Conservation (phyloP, 495 filamentous ascomycete species). For the Penicillium samsonianum region DNA sequence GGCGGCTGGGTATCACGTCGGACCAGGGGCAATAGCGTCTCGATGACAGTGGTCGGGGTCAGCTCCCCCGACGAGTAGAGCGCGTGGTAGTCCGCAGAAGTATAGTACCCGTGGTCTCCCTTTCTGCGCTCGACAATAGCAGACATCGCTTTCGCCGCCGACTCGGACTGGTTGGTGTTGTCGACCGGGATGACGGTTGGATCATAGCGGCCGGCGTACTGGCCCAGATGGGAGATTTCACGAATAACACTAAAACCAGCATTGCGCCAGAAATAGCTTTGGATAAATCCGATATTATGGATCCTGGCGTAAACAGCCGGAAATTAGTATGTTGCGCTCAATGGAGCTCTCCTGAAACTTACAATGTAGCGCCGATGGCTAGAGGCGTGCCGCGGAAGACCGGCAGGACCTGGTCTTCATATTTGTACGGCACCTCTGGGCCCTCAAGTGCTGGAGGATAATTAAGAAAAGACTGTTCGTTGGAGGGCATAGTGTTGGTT, state of each 20-base stretch:
- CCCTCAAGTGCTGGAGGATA: conserved; percentile 50
- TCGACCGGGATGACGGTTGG: conserved; percentile 78
- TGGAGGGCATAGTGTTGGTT: conserved; percentile 26
- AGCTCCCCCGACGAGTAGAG: conserved; percentile 66
- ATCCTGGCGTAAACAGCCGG: conserved; percentile 43
- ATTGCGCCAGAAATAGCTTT: conserved; percentile 69
- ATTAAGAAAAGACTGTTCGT: conserved; percentile 33
- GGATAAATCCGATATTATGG: conserved; percentile 53
- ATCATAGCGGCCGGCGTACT: conserved; percentile 67
- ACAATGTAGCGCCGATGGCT: conserved; percentile 53
- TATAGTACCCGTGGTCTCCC: conserved; percentile 57
- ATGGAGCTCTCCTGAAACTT: conserved; percentile 22
- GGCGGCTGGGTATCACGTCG: conserved; percentile 53
- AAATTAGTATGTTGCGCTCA: conserved; percentile 1
- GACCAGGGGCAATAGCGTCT: conserved; percentile 70
- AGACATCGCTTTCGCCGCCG: conserved; percentile 21
- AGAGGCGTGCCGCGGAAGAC: conserved; percentile 55
- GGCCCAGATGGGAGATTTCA: conserved; percentile 55
- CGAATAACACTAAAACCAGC: conserved; percentile 69
- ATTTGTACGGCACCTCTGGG: conserved; percentile 47
- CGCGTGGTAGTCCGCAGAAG: conserved; percentile 73
- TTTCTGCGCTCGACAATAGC: conserved; percentile 32
- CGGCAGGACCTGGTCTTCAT: conserved; percentile 53
- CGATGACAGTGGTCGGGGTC: conserved; percentile 70
- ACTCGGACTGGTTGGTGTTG: conserved; percentile 33